Base-by-base conservation (phyloP, 2,329 filamentous ascomycete species). In the Diplocarpon mali region DNA sequence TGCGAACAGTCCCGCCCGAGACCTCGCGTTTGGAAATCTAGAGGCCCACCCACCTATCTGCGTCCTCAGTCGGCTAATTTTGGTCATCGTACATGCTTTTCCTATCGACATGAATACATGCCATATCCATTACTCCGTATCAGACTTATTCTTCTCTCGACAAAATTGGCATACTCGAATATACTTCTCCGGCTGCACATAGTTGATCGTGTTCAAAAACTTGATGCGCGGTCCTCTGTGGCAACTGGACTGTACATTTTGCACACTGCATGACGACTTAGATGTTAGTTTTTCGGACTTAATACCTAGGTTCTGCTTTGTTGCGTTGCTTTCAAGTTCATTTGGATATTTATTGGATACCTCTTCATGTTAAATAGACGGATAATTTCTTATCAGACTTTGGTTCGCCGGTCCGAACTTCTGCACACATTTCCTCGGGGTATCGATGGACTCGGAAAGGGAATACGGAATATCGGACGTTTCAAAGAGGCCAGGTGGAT, bases 1-100 rank as follows among this genome's bases (percentile, higher is more conserved):
- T 56, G 31, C 31, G 15, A 6, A 24, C 31, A 17, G 32, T 35
- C 28, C 37, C 38, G 40, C 32, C 35, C 34, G 9, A 10, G 34
- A 5, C 32, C 17, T 13, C 35, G 8, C 16, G 31, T 15, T 42
- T 15, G 29, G 4, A 28, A 10, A 3, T 11, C 20, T 16, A 28
- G 13, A 34, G n/a, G 13, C 39, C 13, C 12, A 12, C 30, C 11
- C 34, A 35, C 30, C 39, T 41, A 35, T 35, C 34, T 35, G 11
- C 34, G 11, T n/a, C 5, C 15, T 35, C 34, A 14, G 15, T 15
- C 34, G 34, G 15, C 15, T 5, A 35, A 15, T 35, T 11, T 10
- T 35, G 13, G 4, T 35, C 14, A 5, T n/a, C 15, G 10, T 35
- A 17, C 13, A 35, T 35, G 16, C 15, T n/a, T 10, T 12, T 6